Percentiles rank a stretch among this genome's conserved stretches.
These are phyloP conservation scores for Lipomyces orientalis DNA, from an alignment of 805 yeast species.

Conservation along the genomic window DNA sequence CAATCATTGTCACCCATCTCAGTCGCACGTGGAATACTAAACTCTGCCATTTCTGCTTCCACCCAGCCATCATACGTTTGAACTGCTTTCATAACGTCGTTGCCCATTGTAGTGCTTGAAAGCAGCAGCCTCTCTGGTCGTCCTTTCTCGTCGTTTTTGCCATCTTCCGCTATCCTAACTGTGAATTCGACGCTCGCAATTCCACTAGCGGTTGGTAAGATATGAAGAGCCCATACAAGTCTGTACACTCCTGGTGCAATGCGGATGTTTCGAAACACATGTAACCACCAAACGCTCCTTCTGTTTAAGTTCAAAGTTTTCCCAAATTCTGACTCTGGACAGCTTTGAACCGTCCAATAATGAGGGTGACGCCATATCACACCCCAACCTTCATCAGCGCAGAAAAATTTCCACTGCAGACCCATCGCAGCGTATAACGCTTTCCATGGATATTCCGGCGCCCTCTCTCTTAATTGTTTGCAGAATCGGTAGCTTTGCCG, in stretches of 20 bases:
- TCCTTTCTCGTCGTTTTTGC: constrained; percentile 20
- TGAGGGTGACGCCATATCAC: constrained; percentile 29
- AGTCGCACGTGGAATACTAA: constrained; percentile 18
- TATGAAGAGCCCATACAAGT: constrained; percentile 27
- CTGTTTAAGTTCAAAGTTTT: constrained; percentile 18
- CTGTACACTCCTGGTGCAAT: constrained; percentile 32
- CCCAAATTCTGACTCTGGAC: constrained; percentile 23
- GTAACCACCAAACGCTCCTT: constrained; percentile 30
- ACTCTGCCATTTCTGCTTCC: constrained; percentile 28
- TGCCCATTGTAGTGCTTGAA: constrained; percentile 13
- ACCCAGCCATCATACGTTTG: constrained; percentile 12
- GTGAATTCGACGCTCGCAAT: constrained; percentile 16
- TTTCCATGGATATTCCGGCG: constrained; percentile 14
- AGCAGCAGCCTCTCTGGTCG: constrained; percentile 19
- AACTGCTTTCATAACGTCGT: neutral
- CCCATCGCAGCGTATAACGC: constrained; percentile 21
- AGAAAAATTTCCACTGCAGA: constrained; percentile 30
- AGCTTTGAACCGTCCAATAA: constrained; percentile 17
- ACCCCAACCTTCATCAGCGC: constrained; percentile 36
- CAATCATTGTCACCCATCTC: constrained; percentile 14
- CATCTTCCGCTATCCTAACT: constrained; percentile 21
- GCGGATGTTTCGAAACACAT: constrained; percentile 25
- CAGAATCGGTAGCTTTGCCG: constrained; percentile 21
- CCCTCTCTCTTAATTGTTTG: constrained; percentile 6
- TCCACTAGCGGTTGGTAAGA: constrained; percentile 2